Conservation (phyloP, 1,284 basidiomycete species). For the Dichomitus squalens region DNA sequence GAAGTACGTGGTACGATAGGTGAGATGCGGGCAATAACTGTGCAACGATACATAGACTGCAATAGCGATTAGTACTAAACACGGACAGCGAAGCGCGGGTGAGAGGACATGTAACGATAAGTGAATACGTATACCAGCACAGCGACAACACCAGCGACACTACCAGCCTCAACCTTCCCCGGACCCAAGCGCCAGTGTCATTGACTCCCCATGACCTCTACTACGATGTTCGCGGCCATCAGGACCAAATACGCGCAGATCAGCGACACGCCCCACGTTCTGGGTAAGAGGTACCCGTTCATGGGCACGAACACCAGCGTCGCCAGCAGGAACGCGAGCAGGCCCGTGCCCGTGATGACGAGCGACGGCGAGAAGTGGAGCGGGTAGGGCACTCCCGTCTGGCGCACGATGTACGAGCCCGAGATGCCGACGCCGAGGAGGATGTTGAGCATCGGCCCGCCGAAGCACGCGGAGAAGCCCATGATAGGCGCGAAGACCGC, state of each 20-base stretch:
- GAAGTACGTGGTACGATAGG: neutral
- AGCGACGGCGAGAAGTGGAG: conserved; percentile 85
- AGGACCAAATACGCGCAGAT: conserved; percentile 74
- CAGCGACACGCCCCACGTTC: conserved; percentile 80
- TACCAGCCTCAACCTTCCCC: neutral
- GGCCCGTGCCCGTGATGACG: conserved; percentile 79
- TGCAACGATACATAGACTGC: neutral
- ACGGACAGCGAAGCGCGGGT: neutral
- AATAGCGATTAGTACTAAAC: neutral
- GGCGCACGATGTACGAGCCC: conserved; percentile 71
- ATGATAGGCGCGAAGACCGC: conserved; percentile 86
- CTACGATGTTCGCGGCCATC: conserved; percentile 75
- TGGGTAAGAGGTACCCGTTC: conserved; percentile 81
- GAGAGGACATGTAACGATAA: neutral
- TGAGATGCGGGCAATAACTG: neutral
- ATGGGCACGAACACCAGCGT: conserved; percentile 87
- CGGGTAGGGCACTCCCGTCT: conserved; percentile 60
- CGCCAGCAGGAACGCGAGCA: conserved; percentile 71
- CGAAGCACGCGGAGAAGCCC: conserved; percentile 94
- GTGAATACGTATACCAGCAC: too few species aligned
- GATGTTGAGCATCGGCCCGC: conserved; percentile 96
- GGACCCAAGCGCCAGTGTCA: neutral
- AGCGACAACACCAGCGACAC: neutral
- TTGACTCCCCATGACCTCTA: conserved; percentile 53
- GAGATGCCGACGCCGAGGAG: conserved; percentile 87